These are phyloP conservation scores for Serendipita sp. DNA, from an alignment of 768 basidiomycete species.

Conservation along the genomic window DNA sequence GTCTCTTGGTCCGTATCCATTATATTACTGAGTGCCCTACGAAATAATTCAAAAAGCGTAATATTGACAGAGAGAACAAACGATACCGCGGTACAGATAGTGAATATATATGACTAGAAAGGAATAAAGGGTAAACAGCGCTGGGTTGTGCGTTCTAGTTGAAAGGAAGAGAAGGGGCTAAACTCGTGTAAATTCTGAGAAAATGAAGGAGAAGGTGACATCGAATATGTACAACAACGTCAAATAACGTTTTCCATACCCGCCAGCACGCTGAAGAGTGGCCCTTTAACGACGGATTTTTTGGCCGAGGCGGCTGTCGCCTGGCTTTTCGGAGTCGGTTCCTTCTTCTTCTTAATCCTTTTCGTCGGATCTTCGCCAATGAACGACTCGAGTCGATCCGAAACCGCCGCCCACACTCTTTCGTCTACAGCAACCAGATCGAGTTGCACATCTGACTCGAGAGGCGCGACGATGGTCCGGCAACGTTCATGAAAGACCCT, in stretches of 20 bases:
- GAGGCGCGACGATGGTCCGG: neutral
- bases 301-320: neutral
- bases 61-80: too few species aligned
- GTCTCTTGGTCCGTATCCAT: too few species aligned
- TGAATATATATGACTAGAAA: too few species aligned
- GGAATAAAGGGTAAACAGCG: too few species aligned
- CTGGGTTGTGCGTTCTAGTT: too few species aligned
- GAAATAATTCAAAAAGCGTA: too few species aligned
- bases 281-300: neutral
- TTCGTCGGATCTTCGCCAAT: neutral
- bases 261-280: neutral
- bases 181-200: too few species aligned
- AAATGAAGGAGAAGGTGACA: too few species aligned
- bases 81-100: too few species aligned
- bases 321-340: neutral
- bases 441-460: neutral
- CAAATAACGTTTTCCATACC: neutral
- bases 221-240: too few species aligned
- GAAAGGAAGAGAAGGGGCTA: too few species aligned
- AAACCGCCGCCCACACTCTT: neutral
- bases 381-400: neutral
- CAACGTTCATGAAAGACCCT: neutral
- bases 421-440: neutral
- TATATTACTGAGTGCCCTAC: too few species aligned
- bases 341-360: conserved; percentile 1